These are phyloP conservation scores for Pseudogymnoascus sp. DNA, from an alignment of 2,329 filamentous ascomycete species.

Conservation along the genomic window DNA sequence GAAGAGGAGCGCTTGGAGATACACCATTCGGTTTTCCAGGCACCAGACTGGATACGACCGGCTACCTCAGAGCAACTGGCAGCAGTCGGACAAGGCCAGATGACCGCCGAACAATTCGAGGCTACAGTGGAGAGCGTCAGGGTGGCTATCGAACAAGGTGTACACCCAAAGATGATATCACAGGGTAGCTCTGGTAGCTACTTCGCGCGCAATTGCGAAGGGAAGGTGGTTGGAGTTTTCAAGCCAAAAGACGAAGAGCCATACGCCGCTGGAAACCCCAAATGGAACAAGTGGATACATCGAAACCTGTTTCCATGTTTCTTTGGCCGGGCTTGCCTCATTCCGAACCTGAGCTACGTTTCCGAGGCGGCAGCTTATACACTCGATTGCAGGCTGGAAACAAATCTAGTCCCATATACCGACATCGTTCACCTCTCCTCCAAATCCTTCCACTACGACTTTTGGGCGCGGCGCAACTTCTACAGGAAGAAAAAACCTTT, in stretches of 20 bases:
- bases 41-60: slow-evolving; percentile 80
- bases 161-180: slow-evolving; percentile 92
- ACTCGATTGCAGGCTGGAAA: slow-evolving; percentile 81
- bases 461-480: slow-evolving; percentile 86
- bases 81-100: slow-evolving; percentile 53
- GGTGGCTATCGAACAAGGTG: slow-evolving; percentile 78
- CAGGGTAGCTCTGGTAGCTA: slow-evolving; percentile 98
- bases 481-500: slow-evolving; percentile 81
- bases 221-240: slow-evolving; percentile 95
- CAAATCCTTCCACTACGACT: slow-evolving; percentile 97
- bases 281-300: slow-evolving; percentile 99
- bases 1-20: slow-evolving; percentile 91
- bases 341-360: slow-evolving; percentile 95
- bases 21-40: slow-evolving; percentile 92
- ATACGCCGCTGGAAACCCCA: slow-evolving; percentile 92
- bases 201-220: slow-evolving; percentile 85
- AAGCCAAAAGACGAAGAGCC: slow-evolving; percentile 99
- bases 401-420: slow-evolving; percentile 91
- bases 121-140: slow-evolving; percentile 84
- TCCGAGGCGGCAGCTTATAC: slow-evolving; percentile 97
- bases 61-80: slow-evolving; percentile 66
- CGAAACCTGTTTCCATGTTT: slow-evolving; percentile 95
- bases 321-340: slow-evolving; percentile 88
- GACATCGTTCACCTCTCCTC: slow-evolving; percentile 91
- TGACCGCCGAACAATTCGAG: slow-evolving; percentile 79